Evolutionary conservation across 345 rosid species (phyloP), one percentile per base, ranked within the genome.

Genomic region (Citrus unshiu): DNA sequence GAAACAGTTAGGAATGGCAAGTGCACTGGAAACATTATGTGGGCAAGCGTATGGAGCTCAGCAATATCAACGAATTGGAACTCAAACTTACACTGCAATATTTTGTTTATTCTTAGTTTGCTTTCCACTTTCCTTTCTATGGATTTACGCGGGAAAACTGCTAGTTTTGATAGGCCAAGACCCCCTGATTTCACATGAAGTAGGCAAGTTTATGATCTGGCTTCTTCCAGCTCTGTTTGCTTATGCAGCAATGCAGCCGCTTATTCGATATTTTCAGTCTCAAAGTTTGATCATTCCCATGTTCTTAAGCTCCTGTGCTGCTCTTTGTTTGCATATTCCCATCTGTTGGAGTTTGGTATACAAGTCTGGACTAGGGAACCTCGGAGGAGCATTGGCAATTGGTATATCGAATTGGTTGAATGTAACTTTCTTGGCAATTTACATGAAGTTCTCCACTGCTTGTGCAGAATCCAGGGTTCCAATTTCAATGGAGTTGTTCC

Each of bases 31-130:
- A 83, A 95, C 98, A 43, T 68, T 95, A 67, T 86, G 93, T 74
- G 98, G 99, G 12, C 98, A 93, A 89, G 94, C 97, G 1, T 84
- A 86, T 76, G 98, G 97, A 83, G 95, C 97, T 43, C 68, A 88
- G 39, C 95, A 90, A 49, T 91, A 80, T 39, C 72, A 71, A 54
- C 89, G 67, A 81, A 83, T 93, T 12, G 95, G 95, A 76, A 85
- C 74, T 66, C 91, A 89, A 34, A 89, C 90, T 34, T 87, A 91
- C 74, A 87, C 91, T 18, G 97, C 89, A 2, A 88, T 91, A 7
- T 57, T 93, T 75, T 80, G 85, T 68, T 75, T 86, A 22, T 46
- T 81, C 21, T 27, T 90, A 57, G 90, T 81, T 3, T 91, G 86
- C 27, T 35, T 93, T 1, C 97, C 95, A 66, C 22, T 91, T 14